Percentiles rank a stretch among this genome's conserved stretches.
phyloP scores from a whole-genome alignment of 257 asterid genomes.

The Capsicum pubescens region DNA sequence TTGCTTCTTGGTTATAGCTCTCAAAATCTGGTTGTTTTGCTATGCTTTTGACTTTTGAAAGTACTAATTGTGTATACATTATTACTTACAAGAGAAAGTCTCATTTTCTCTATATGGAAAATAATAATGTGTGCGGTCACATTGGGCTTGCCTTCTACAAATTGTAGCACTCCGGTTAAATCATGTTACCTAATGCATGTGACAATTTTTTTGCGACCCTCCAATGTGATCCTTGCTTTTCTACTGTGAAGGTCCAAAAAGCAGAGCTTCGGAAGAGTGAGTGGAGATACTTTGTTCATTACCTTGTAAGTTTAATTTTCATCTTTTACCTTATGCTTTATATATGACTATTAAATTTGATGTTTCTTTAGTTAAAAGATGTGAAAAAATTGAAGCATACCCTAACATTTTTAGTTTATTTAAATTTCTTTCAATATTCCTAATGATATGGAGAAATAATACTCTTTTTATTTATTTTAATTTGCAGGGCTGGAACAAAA shows the following conservation, averaged over 20 bases:
- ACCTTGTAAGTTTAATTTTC: constrained; percentile 70
- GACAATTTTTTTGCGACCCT: constrained; percentile 19
- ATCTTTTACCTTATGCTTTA: constrained; percentile 22
- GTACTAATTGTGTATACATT: neutral
- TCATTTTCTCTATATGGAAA: constrained; percentile 1
- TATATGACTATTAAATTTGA: constrained; percentile 5
- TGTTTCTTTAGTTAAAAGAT: neutral
- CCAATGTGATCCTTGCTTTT: constrained; percentile 34
- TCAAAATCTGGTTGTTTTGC: neutral
- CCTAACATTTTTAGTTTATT: constrained; percentile 16
- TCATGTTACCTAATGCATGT: neutral
- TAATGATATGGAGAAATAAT: constrained; percentile 13
- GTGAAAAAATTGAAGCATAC: constrained; percentile 19
- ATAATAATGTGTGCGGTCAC: neutral
- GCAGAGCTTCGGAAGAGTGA: constrained; percentile 85
- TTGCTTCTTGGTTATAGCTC: constrained; percentile 11
- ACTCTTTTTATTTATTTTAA: constrained; percentile 32
- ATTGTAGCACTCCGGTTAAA: constrained; percentile 15
- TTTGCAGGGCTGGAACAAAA: constrained; percentile 98
- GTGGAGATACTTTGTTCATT: constrained; percentile 93
- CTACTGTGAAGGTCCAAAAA: constrained; percentile 75
- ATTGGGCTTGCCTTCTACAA: neutral
- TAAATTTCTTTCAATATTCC: constrained; percentile 12
- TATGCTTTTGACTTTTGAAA: neutral
- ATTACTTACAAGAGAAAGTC: neutral